Evolutionary conservation across 208 protist species (phyloP), one percentile per base, ranked within the genome.

Genomic region (Endotrypanum monterogeii): DNA sequence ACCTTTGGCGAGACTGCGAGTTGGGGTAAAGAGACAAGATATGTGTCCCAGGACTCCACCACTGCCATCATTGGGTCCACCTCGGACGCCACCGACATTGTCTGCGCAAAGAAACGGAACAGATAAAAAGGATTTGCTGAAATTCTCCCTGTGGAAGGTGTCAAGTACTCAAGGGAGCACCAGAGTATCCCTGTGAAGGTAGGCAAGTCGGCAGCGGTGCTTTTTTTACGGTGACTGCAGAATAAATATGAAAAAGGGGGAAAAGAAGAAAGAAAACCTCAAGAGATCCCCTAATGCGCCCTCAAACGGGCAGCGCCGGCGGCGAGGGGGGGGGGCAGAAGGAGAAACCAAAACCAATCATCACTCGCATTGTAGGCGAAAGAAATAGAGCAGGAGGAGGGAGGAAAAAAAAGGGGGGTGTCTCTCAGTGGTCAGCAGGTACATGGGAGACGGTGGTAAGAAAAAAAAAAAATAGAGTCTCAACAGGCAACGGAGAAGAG

Each of bases 1-100:
- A 2, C 23, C 44, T 30, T 20, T 44, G 16, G 51, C 6, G 37
- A 65, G 32, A 0, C 23, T 9, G 8, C 4, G 11, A 25, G 37
- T 65, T 23, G 37, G 4, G 37, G 1, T 14, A 37, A 44, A 11
- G 58, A 39, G 1, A 81, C 76, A 30, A 84, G 80, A 37, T 71
- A 80, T 6, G 80, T 84, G 37, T 81, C 71, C 80, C 80, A 84
- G 44, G 70, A 76, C 50, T 74, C 73, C 8, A 84, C 80, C 20
- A 84, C 55, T 37, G 66, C 67, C 76, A 81, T 67, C 60, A 84
- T 76, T 16, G 72, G 67, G 51, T 84, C 80, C 20, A 60, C 58
- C 18, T 82, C 78, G 32, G 35, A 35, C 23, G 71, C 20, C 71
- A 25, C 28, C 18, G 44, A 39, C 44, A 54, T 54, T 44, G 23